phyloP scores from a whole-genome alignment of 208 protist species.

The Trypanosoma avium region DNA sequence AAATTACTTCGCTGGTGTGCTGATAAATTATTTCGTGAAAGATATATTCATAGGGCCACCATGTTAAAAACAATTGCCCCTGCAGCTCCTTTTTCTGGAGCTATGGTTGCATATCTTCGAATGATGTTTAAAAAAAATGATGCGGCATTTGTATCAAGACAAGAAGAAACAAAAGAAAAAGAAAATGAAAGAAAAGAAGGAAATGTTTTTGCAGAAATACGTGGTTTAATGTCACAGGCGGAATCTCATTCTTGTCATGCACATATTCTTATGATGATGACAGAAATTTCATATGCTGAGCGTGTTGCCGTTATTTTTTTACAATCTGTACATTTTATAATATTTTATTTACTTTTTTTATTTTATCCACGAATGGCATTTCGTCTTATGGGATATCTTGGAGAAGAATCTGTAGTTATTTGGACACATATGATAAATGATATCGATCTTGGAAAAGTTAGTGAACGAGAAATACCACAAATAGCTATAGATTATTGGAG shows the following conservation, averaged over 20 bases:
- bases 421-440: slow-evolving; percentile 89
- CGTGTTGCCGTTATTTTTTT: slow-evolving; percentile 49
- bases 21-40: slow-evolving; percentile 72
- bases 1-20: slow-evolving; percentile 66
- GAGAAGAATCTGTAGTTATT: slow-evolving; percentile 79
- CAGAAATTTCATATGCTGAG: slow-evolving; percentile 57
- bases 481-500: slow-evolving; percentile 71
- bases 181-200: background rate
- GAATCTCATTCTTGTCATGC: slow-evolving; percentile 68
- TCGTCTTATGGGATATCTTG: slow-evolving; percentile 71
- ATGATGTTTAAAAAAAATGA: slow-evolving; percentile 36
- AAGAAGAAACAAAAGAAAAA: background rate
- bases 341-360: slow-evolving; percentile 57
- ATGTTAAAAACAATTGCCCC: slow-evolving; percentile 66
- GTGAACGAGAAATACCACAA: slow-evolving; percentile 39
- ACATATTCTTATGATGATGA: slow-evolving; percentile 59
- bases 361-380: slow-evolving; percentile 71
- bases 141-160: background rate
- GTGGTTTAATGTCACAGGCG: slow-evolving; percentile 55
- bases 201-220: slow-evolving; percentile 26
- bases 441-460: slow-evolving; percentile 71
- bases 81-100: slow-evolving; percentile 48
- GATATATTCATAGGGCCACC: slow-evolving; percentile 71
- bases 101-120: slow-evolving; percentile 46
- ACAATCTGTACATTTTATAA: slow-evolving; percentile 43